Percentiles rank a stretch among this genome's conserved stretches.
These are phyloP conservation scores for Anastatica hierochuntica DNA, from an alignment of 345 rosid genomes.

Conservation along the genomic window DNA sequence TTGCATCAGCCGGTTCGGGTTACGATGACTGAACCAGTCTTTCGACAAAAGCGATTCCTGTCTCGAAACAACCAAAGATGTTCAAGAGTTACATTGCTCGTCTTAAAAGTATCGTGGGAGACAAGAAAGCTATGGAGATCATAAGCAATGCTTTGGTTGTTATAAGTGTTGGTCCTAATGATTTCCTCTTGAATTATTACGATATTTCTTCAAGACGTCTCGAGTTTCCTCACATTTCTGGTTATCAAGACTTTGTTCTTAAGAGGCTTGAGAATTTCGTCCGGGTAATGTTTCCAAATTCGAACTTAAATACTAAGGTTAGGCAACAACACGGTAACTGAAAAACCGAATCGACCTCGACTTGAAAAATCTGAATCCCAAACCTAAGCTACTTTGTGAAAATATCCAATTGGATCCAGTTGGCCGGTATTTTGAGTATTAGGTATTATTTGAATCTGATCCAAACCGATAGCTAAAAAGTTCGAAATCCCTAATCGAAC, in stretches of 20 bases:
- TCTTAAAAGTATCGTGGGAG: constrained; percentile 28
- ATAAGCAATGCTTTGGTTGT: constrained; percentile 32
- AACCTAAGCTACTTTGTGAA: too few species aligned
- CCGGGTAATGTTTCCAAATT: constrained; percentile 23
- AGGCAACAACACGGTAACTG: too few species aligned
- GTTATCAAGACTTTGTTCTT: constrained; percentile 43
- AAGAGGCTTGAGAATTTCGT: constrained; percentile 11
- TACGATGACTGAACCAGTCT: constrained; percentile 13
- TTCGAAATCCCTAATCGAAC: too few species aligned
- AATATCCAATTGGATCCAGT: too few species aligned
- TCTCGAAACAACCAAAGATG: constrained; percentile 33
- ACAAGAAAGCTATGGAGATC: constrained; percentile 32
- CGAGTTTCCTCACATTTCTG: constrained; percentile 15
- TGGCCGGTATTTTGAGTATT: too few species aligned
- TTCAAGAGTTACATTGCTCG: constrained; percentile 28
- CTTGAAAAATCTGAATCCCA: too few species aligned
- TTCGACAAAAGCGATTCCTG: constrained; percentile 17
- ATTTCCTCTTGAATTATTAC: constrained; percentile 36
- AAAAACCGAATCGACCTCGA: too few species aligned
- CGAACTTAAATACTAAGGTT: too few species aligned
- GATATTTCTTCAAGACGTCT: constrained; percentile 30
- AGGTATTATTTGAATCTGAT: too few species aligned
- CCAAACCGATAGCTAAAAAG: too few species aligned
- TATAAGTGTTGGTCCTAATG: constrained; percentile 58
- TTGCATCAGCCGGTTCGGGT: constrained; percentile 25